Conservation (phyloP, 179 eudicot genomes). For the Sideroxylon spinosum region DNA sequence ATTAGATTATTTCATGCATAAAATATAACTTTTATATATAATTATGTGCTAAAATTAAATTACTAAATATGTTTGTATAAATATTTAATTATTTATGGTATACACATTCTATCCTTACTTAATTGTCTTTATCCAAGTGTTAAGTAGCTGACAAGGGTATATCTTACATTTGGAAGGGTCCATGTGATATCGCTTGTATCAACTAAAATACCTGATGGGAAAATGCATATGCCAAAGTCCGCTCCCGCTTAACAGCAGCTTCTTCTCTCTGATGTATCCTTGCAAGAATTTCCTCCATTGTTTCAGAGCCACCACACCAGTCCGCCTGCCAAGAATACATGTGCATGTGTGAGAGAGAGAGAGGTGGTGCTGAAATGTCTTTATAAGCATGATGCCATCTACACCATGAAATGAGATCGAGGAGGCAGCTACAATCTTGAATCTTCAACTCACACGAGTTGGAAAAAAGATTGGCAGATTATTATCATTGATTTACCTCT, state of each 20-base stretch:
- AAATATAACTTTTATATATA: no score
- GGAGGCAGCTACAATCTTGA: not conserved
- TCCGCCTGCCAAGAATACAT: slow-evolving; percentile 56
- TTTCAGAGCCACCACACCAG: slow-evolving; percentile 76
- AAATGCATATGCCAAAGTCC: slow-evolving; percentile 93
- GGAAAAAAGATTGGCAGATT: not conserved
- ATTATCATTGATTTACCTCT: slow-evolving; percentile 42
- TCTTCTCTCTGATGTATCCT: slow-evolving; percentile 86
- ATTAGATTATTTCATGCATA: no score
- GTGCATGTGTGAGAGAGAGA: not conserved
- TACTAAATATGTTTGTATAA: no score
- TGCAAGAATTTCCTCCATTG: slow-evolving; percentile 70
- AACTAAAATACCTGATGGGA: slow-evolving; percentile 71
- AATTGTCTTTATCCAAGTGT: no score
- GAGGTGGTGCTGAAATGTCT: not conserved
- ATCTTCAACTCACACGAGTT: not conserved
- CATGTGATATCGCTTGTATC: no score
- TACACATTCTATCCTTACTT: not conserved
- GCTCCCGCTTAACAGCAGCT: slow-evolving; percentile 85
- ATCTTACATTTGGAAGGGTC: no score
- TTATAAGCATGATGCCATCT: not conserved
- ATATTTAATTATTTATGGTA: no score
- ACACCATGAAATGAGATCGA: not conserved
- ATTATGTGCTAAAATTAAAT: no score
- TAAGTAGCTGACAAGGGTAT: no score